Evolutionary conservation across 768 basidiomycete species (phyloP), one percentile per base, ranked within the genome.

Genomic region (Hemileccinum impolitum): DNA sequence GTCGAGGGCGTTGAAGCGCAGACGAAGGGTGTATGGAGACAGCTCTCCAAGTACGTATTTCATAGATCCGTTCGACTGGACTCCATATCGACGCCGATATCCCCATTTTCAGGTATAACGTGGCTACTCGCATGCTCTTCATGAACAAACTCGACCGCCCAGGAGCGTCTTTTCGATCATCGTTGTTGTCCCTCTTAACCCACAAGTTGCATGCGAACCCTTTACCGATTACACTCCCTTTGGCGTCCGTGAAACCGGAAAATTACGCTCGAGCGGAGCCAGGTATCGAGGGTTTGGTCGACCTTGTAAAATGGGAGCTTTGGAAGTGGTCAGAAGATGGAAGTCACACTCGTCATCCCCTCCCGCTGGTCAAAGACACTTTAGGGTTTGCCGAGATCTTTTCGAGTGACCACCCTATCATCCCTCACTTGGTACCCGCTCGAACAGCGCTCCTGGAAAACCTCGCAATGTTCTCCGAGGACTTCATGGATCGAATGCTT

Each of bases 1-100:
- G 91, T 94, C 0, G 91, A 94, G 68, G 91, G 91, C 7, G 91
- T 94, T 6, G 91, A 94, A 66, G 82, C 89, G 11, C 91, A 94
- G 63, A 94, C 92, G 0, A 85, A 82, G 65, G 89, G 87, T 36
- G 92, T 94, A 39, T 94, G 92, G 92, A 72, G 71, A 46, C 91
- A 94, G 64, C 67, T 94, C 57, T 85, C 92, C 66, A 81, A 87
- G 92, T 92, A 63, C 69, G 73, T 62, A 58, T 60, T 68, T 68
- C 28, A 43, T 32, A 11, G 44, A 31, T 53, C 38, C 37, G 15
- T 38, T 44, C 36, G 28, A 9, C 28, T 30, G 11, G 39, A 26
- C 26, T 10, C 19, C 32, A 15, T 35, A 40, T 49, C 34, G 34
- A 45, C n/a, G 31, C 52, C 18, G 40, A 52, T 37, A 10, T 42